phyloP scores from a whole-genome alignment of 2,329 filamentous ascomycete species.

The Arthrobotrys megalospora region DNA sequence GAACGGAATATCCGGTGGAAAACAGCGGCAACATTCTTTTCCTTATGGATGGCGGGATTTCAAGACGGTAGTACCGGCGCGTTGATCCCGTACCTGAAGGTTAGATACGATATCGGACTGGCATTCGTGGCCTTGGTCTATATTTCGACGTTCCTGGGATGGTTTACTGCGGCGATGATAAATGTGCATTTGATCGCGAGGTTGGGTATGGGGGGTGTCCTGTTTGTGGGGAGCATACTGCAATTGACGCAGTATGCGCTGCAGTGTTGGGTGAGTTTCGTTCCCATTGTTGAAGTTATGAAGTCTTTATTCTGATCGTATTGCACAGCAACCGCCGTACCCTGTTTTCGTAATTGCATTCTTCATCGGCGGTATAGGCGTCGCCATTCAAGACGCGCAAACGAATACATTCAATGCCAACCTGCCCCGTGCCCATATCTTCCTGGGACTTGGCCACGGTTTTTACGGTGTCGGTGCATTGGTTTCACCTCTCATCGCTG shows the following conservation, averaged over 20 bases:
- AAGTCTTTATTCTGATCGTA: constrained; percentile 62
- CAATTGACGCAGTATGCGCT: constrained; percentile 78
- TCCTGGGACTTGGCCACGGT: constrained; percentile 80
- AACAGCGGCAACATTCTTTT: constrained; percentile 73
- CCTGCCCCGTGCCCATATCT: constrained; percentile 80
- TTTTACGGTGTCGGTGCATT: constrained; percentile 81
- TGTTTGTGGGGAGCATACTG: constrained; percentile 75
- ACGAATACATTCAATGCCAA: constrained; percentile 78
- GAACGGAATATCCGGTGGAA: constrained; percentile 59
- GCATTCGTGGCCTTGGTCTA: constrained; percentile 70
- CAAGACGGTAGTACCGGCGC: constrained; percentile 78
- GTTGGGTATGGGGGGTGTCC: constrained; percentile 80
- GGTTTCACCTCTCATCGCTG: constrained; percentile 79
- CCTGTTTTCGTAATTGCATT: constrained; percentile 68
- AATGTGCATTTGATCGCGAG: constrained; percentile 75
- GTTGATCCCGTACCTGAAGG: constrained; percentile 70
- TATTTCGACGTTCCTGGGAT: constrained; percentile 77
- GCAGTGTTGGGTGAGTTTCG: constrained; percentile 77
- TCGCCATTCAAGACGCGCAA: constrained; percentile 70
- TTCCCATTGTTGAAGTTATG: constrained; percentile 68
- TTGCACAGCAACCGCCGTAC: constrained; percentile 67
- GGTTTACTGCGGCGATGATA: constrained; percentile 75
- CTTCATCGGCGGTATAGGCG: constrained; percentile 68
- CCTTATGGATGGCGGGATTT: constrained; percentile 77
- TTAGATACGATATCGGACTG: constrained; percentile 65